Conservation (phyloP, 768 basidiomycete genomes). For the Terana coerulea region DNA sequence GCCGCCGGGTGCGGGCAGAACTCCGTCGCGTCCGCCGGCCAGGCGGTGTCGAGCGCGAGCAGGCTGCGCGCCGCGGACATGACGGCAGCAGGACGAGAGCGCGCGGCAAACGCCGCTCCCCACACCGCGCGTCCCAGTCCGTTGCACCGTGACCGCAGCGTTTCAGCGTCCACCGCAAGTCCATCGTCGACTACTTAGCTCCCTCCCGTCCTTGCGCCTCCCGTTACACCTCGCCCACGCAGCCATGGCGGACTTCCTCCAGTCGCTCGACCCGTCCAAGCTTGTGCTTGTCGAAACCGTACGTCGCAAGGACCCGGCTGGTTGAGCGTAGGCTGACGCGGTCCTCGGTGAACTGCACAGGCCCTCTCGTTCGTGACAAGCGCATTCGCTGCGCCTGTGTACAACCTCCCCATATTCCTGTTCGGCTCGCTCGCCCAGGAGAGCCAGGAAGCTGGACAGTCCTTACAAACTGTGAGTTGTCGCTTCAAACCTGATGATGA, state of each 20-base stretch:
- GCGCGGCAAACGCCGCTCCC: conserved; percentile 2
- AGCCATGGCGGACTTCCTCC: conserved; percentile 60
- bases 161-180: neutral
- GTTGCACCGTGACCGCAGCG: neutral
- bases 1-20: conserved; percentile 73
- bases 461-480: conserved; percentile 58
- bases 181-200: neutral
- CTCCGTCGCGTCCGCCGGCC: conserved; percentile 87
- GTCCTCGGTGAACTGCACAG: conserved; percentile 43
- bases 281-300: conserved; percentile 65
- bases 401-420: conserved; percentile 81
- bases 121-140: neutral
- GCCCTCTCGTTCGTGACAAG: conserved; percentile 55
- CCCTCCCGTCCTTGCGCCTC: neutral
- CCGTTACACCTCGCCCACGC: neutral
- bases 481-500: neutral
- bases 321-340: neutral
- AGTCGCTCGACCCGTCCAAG: conserved; percentile 68
- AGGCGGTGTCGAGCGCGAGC: conserved; percentile 54
- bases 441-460: conserved; percentile 56
- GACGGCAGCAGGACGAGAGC: neutral
- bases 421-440: conserved; percentile 77
- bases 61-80: conserved; percentile 1
- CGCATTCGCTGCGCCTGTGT: conserved; percentile 56
- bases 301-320: conserved; percentile 20